Evolutionary conservation across 495 filamentous ascomycete species (phyloP), one percentile per base, ranked within the genome.

Genomic region (Lepraria neglecta): DNA sequence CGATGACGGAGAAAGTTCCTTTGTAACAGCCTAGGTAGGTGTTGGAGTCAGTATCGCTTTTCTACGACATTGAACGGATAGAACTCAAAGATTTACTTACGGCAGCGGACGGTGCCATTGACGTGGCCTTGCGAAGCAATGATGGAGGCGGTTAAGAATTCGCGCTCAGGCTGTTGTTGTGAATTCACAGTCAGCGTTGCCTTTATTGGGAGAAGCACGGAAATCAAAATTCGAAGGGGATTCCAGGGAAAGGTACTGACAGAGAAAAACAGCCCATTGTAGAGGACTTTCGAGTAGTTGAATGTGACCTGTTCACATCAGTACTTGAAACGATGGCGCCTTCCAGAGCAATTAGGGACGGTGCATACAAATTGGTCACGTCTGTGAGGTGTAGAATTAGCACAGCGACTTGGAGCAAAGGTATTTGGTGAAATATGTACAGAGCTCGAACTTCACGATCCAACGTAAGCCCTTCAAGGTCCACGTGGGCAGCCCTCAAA

Each of bases 381-480:
- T 12, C 35, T 38, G 7, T 10, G 35, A 38, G 5, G 35, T 7
- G 12, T 6, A 7, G 6, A 11, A 11, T 47, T 47, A 19, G 45
- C 7, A 47, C 7, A 7, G 45, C 45, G 24, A 27, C 17, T n/a
- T n/a, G 9, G 7, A 47, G 12, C 38, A 38, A 3, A 15, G 11
- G 17, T 47, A n/a, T 9, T 40, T 15, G 28, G 81, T 87, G 61
- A 82, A 73, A 64, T 84, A 86, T 45, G 17, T 42, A 88, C 55
- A 96, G 80, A 64, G 83, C 78, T 56, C 92, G 87, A 61, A 97
- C 88, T 73, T 90, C 83, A 73, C 84, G 77, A 74, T 97, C 94
- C 71, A 97, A 77, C 30, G 87, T 84, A 44, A 96, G 82, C 70
- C 89, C 90, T 79, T 95, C 89, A 61, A 91, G 77, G 68, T 95